phyloP scores from a whole-genome alignment of 2,329 filamentous ascomycete species.

The Phialophora verrucosa region DNA sequence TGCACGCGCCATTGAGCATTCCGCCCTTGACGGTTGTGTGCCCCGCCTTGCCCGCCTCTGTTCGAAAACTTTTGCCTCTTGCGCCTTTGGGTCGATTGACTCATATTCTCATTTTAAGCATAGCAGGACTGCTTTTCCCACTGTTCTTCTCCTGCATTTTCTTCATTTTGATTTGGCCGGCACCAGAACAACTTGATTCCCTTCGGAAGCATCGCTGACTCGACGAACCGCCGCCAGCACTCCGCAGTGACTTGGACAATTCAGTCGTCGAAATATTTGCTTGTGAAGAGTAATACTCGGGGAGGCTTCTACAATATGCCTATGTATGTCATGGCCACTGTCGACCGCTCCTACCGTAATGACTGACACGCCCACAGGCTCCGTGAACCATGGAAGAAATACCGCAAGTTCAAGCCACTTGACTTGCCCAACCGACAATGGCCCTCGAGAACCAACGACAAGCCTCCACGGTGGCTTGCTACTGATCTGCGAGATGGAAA shows the following conservation, averaged over 20 bases:
- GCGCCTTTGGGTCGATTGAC: constrained; percentile 10
- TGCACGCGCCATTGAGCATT: not conserved
- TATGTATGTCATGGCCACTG: constrained; percentile 17
- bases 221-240: not conserved
- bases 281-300: not conserved
- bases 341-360: not conserved
- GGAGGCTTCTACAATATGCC: constrained; percentile 17
- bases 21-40: not conserved
- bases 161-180: not conserved
- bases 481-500: constrained; percentile 91
- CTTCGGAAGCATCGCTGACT: not conserved
- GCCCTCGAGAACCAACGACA: constrained; percentile 81
- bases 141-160: not conserved
- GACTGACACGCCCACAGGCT: constrained; percentile 45
- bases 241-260: not conserved
- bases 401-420: constrained; percentile 54
- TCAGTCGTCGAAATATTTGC: not conserved
- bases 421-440: constrained; percentile 67
- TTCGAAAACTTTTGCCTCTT: constrained; percentile 20
- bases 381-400: constrained; percentile 57
- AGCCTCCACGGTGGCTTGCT: constrained; percentile 87
- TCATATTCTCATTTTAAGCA: constrained; percentile 10
- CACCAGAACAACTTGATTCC: not conserved
- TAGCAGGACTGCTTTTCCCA: not conserved
- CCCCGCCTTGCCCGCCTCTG: constrained; percentile 3